Evolutionary conservation across 169 alveolate species (phyloP), one percentile per base, ranked within the genome.

Genomic region (Plasmodium ovale): DNA sequence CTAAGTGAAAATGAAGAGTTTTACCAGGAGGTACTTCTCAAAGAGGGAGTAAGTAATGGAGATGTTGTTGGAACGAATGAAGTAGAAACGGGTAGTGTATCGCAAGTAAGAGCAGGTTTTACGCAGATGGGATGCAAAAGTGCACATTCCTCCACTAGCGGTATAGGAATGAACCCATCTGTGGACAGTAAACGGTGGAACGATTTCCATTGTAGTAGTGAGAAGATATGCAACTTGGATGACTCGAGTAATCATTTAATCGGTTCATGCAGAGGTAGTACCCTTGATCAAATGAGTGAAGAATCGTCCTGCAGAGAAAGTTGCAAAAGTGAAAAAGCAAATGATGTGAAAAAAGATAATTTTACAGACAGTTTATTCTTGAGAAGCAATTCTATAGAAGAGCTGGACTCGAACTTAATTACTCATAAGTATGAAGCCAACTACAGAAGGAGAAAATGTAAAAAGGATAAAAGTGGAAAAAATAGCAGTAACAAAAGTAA

Each of bases 1-100:
- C 44, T 79, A 53, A 79, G 89, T 65, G 89, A 79, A 58, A 79
- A 79, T 47, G 84, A 65, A 79, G 89, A 79, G 53, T 79, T 79
- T 79, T 79, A 64, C 33, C 25, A 65, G 21, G 64, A 79, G 21
- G 23, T 79, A 29, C 47, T 31, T 49, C 31, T 58, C 33, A 23
- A 47, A 4, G 88, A 73, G 29, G 29, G 21, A 59, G 23, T 42
- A 60, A 77, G 19, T 19, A 47, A 53, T 77, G 39, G 35, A 10
- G 29, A 65, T n/a, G 21, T n/a, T 37, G 23, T 54, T n/a, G 23
- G 23, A 54, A 54, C 23, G 21, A n/a, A 54, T 35, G 33, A 29
- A 29, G 44, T 54, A 65, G 27, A 35, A 54, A n/a, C 27, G 35
- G 29, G n/a, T 72, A 44, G 5, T 35, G 27, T 23, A n/a, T n/a